phyloP scores from a whole-genome alignment of 805 yeast genomes.

The Lachancea kluyveri region DNA sequence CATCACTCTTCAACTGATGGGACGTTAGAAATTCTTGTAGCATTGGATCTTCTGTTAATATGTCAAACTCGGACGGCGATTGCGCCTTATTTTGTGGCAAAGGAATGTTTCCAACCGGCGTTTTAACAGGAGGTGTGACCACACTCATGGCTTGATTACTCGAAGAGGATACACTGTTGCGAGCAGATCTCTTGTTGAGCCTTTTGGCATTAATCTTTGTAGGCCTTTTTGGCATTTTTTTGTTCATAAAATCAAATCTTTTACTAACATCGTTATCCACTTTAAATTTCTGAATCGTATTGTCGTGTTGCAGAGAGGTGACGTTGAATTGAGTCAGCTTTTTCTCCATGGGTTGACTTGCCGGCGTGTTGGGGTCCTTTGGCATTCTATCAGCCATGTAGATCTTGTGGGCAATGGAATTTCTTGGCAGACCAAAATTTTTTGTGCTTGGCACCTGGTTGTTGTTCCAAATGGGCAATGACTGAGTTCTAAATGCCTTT shows the following conservation, averaged over 20 bases:
- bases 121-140: too few species aligned
- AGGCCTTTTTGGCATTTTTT: conserved; percentile 17
- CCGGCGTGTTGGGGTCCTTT: conserved; percentile 12
- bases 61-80: conserved; percentile 2
- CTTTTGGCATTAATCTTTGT: conserved; percentile 2
- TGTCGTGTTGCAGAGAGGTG: conserved; percentile 22
- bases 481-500: conserved; percentile 40
- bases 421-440: conserved; percentile 19
- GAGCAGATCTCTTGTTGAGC: background rate
- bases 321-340: conserved; percentile 19
- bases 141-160: too few species aligned
- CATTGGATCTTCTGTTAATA: background rate
- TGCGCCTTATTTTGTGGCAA: too few species aligned
- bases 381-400: conserved; percentile 28
- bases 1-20: conserved; percentile 3
- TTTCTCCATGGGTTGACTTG: conserved; percentile 1
- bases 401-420: conserved; percentile 31
- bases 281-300: conserved; percentile 18
- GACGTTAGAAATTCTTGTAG: conserved; percentile 2
- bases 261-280: conserved; percentile 29
- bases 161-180: too few species aligned
- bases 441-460: conserved; percentile 16
- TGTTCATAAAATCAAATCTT: conserved; percentile 30
- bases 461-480: conserved; percentile 35
- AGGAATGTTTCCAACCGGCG: too few species aligned